These are phyloP conservation scores for Pseudocercospora musae DNA, from an alignment of 2,329 filamentous ascomycete genomes.

Conservation along the genomic window DNA sequence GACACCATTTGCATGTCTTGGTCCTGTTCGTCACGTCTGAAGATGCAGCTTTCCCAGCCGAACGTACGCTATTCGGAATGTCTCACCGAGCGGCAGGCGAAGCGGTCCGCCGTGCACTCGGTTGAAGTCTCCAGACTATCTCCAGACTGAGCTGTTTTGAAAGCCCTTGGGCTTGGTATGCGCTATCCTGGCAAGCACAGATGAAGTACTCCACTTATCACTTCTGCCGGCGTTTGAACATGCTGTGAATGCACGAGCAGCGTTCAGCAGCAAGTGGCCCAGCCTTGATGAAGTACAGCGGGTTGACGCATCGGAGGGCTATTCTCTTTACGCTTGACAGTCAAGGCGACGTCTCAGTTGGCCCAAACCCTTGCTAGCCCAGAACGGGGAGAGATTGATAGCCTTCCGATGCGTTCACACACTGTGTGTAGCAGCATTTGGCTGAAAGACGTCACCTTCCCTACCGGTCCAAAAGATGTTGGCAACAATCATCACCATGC, in stretches of 20 bases:
- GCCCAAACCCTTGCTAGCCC: no score
- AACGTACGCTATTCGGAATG: not conserved
- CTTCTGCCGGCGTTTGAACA: not conserved
- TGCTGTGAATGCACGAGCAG: not conserved
- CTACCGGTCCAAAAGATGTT: not conserved
- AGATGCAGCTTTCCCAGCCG: not conserved
- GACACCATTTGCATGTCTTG: not conserved
- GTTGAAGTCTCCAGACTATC: not conserved
- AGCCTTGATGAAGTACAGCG: not conserved
- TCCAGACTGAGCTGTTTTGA: no score
- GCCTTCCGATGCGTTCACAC: no score
- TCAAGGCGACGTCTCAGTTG: no score
- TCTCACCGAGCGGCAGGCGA: not conserved
- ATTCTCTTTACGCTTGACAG: no score
- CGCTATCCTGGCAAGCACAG: not conserved
- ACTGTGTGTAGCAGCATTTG: not conserved
- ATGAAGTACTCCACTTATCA: not conserved
- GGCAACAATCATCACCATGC: no score
- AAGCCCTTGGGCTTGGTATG: no score
- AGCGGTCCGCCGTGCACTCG: not conserved
- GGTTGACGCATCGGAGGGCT: no score
- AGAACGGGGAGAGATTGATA: no score
- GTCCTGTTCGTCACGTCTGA: not conserved
- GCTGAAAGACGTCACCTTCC: not conserved
- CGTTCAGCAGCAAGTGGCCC: not conserved